Percentiles rank a stretch among this genome's conserved stretches.
Conservation (phyloP, 1,284 basidiomycete genomes). For the Megacollybia platyphylla region DNA sequence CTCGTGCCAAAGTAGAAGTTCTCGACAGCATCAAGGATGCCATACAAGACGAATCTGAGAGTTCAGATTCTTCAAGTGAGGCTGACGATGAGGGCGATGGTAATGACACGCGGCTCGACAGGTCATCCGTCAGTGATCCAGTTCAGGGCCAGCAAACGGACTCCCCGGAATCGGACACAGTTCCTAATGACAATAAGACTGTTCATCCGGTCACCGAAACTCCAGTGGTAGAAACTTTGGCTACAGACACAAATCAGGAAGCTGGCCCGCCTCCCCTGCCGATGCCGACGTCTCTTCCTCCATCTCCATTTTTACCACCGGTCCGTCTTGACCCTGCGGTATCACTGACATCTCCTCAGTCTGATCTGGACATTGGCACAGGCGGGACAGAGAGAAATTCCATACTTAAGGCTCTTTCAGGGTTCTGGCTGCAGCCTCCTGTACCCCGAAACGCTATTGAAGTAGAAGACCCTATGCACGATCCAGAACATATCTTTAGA, state of each 20-base stretch:
- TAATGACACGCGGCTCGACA: constrained; percentile 33
- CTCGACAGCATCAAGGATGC: constrained; percentile 89
- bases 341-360: constrained; percentile 36
- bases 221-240: constrained; percentile 9
- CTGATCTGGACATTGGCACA: constrained; percentile 40
- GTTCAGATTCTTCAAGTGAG: constrained; percentile 70
- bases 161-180: constrained; percentile 17
- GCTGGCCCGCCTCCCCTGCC: constrained; percentile 12
- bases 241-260: constrained; percentile 13
- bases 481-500: constrained; percentile 87
- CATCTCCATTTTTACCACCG: constrained; percentile 40
- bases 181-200: constrained; percentile 8
- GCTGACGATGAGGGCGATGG: constrained; percentile 81
- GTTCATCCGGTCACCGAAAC: constrained; percentile 10
- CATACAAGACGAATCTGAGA: constrained; percentile 77
- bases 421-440: constrained; percentile 61
- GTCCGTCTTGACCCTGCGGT: constrained; percentile 23
- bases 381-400: constrained; percentile 54
- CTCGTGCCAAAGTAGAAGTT: constrained; percentile 83
- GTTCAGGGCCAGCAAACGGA: constrained; percentile 13
- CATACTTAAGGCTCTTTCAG: constrained; percentile 79
- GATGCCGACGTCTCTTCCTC: constrained; percentile 24
- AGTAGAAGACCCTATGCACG: constrained; percentile 51
- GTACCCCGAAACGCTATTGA: constrained; percentile 38
- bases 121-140: constrained; percentile 9